These are phyloP conservation scores for Diaporthe australafricana DNA, from an alignment of 2,329 filamentous ascomycete genomes.

Conservation along the genomic window DNA sequence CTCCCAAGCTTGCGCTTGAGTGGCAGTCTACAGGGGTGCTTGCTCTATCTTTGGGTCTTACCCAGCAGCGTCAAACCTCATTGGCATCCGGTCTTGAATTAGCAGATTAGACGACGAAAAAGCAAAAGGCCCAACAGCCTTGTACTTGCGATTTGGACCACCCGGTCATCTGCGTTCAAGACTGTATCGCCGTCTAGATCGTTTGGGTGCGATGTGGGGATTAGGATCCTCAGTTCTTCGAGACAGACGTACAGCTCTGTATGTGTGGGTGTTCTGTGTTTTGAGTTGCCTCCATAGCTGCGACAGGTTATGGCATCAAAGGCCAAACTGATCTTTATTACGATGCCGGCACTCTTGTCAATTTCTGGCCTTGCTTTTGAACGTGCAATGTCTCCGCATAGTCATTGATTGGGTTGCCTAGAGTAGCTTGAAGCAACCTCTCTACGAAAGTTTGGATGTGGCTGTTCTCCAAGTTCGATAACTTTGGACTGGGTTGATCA, in stretches of 20 bases:
- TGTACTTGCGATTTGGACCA: not conserved
- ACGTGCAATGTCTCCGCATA: not conserved
- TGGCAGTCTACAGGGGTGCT: not conserved
- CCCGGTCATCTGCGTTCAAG: not conserved
- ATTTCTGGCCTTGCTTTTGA: no score
- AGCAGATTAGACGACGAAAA: not conserved
- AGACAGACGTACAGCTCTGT: not conserved
- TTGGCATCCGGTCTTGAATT: not conserved
- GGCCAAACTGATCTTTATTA: not conserved
- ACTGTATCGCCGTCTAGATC: not conserved
- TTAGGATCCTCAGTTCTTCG: not conserved
- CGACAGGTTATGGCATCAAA: not conserved
- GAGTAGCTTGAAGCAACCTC: not conserved
- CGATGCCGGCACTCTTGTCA: no score
- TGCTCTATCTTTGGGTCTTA: not conserved
- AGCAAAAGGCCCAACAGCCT: no score
- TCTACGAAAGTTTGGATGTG: not conserved
- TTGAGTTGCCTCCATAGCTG: not conserved
- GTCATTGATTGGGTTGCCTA: not conserved
- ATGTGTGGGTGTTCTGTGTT: not conserved
- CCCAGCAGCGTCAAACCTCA: not conserved
- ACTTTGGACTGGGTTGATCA: not conserved
- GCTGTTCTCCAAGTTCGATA: no score
- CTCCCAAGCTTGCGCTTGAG: not conserved
- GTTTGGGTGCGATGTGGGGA: not conserved